A percentile compares a stretch with the other conserved stretches of the same genome.
Evolutionary conservation across 2,329 filamentous ascomycete species (phyloP).

Genomic region (Sclerotiophoma versabilis): DNA sequence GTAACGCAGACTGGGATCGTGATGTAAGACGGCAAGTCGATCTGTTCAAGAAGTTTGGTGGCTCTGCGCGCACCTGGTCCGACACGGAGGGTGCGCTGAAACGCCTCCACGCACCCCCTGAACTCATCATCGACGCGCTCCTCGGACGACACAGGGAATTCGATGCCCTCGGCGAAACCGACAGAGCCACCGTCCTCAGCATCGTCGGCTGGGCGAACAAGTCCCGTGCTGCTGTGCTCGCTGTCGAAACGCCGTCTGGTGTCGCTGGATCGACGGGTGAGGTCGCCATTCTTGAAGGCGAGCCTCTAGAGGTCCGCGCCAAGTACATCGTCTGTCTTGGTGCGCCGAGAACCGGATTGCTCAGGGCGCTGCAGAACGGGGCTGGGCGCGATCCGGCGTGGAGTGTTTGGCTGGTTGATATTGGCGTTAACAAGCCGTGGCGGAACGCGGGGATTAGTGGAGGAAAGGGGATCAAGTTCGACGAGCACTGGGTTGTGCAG

Average conservation of each 20-base stretch:
- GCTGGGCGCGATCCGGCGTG: conserved; percentile 65
- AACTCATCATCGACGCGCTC: conserved; percentile 87
- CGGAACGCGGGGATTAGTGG: conserved; percentile 82
- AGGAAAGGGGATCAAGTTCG: conserved; percentile 87
- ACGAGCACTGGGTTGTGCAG: conserved; percentile 82
- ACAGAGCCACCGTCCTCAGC: conserved; percentile 84
- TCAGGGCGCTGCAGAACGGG: conserved; percentile 75
- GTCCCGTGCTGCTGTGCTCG: conserved; percentile 80
- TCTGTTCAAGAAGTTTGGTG: conserved; percentile 83
- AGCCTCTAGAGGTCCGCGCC: conserved; percentile 79
- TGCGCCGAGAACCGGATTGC: conserved; percentile 82
- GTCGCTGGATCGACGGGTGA: conserved; percentile 77
- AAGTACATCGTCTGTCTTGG: conserved; percentile 86
- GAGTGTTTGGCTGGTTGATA: conserved; percentile 84
- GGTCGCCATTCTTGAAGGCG: conserved; percentile 70
- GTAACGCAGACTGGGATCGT: conserved; percentile 80
- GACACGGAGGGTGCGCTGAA: conserved; percentile 63
- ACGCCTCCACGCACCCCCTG: conserved; percentile 68
- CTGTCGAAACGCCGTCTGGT: conserved; percentile 90
- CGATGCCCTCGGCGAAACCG: conserved; percentile 82
- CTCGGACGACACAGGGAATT: conserved; percentile 88
- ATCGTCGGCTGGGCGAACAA: conserved; percentile 95
- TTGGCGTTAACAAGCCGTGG: conserved; percentile 86
- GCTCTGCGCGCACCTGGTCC: conserved; percentile 70
- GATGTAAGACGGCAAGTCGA: conserved; percentile 82